Evolutionary conservation across 768 basidiomycete genomes (phyloP).

Genomic region (Cyclocybe cylindracea): DNA sequence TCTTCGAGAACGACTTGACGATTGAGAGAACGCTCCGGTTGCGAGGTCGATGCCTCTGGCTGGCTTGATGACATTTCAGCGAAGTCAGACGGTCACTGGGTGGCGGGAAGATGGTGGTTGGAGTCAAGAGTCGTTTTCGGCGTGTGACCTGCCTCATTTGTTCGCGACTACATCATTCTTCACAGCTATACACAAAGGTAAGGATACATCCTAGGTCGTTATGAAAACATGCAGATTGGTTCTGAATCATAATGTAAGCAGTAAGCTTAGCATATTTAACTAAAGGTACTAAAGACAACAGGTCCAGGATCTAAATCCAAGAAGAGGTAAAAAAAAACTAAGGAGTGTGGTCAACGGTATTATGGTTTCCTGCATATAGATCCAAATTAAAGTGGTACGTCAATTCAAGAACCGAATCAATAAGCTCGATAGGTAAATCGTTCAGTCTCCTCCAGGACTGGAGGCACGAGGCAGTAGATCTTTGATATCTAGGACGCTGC

Average conservation of each 20-base stretch:
- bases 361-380: slow-evolving; percentile 6
- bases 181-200: too few species aligned
- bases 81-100: too few species aligned
- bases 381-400: slow-evolving; percentile 7
- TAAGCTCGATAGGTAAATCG: background rate
- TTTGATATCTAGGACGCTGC: slow-evolving; percentile 25
- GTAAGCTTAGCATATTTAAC: too few species aligned
- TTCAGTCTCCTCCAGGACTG: slow-evolving; percentile 13
- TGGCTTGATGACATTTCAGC: too few species aligned
- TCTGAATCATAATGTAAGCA: too few species aligned
- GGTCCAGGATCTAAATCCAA: background rate
- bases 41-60: slow-evolving; percentile 12
- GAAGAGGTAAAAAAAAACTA: background rate
- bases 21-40: slow-evolving; percentile 61
- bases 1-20: slow-evolving; percentile 79
- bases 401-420: background rate
- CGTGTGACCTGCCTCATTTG: too few species aligned
- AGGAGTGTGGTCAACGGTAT: slow-evolving; percentile 6
- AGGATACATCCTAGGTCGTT: background rate
- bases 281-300: too few species aligned
- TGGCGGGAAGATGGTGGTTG: slow-evolving; percentile 11
- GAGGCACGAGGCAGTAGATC: slow-evolving; percentile 32
- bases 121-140: background rate
- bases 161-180: too few species aligned
- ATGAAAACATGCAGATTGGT: background rate